These are phyloP conservation scores for Leishmania aethiopica DNA, from an alignment of 208 protist species.

Conservation along the genomic window DNA sequence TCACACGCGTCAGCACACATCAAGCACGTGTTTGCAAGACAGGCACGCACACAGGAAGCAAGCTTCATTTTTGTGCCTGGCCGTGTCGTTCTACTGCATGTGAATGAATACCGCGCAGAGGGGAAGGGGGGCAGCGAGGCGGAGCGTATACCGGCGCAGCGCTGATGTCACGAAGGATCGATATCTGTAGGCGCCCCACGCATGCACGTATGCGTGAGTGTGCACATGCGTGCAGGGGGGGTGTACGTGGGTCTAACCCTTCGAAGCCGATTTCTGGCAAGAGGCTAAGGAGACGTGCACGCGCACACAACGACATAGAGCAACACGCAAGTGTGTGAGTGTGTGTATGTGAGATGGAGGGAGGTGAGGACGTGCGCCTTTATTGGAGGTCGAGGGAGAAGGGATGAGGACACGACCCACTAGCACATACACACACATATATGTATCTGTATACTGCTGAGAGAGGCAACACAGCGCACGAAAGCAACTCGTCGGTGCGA, in stretches of 20 bases:
- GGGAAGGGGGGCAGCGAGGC: neutral
- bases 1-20: neutral
- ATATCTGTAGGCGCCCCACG: neutral
- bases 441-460: too few relatives aligned
- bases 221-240: neutral
- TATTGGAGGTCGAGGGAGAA: neutral
- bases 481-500: neutral
- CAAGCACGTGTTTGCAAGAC: neutral
- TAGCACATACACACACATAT: neutral
- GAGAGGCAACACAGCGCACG: neutral
- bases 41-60: neutral
- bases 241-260: neutral
- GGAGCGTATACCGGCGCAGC: neutral
- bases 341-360: neutral
- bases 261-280: neutral
- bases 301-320: neutral
- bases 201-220: neutral
- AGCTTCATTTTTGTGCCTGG: neutral
- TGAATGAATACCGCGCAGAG: neutral
- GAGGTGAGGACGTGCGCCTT: neutral
- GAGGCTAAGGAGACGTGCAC: neutral
- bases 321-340: neutral
- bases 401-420: neutral
- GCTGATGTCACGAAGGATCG: neutral
- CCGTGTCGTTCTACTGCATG: neutral